phyloP scores from a whole-genome alignment of 805 yeast genomes.

The Candida lessepsii region DNA sequence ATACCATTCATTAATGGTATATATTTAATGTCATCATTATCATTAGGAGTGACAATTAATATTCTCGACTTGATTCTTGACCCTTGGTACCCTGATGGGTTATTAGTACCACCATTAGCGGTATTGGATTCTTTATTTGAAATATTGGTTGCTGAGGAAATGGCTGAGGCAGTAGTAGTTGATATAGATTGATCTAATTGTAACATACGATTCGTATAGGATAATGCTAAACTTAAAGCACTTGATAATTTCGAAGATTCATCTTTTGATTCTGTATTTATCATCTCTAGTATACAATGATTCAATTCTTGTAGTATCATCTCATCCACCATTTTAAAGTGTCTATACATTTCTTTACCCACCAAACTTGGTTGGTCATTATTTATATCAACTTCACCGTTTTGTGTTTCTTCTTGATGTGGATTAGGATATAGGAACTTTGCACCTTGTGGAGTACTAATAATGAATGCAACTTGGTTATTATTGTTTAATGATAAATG shows the following conservation, averaged over 20 bases:
- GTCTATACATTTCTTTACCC: constrained; percentile 74
- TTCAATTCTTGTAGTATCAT: constrained; percentile 61
- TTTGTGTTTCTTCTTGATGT: constrained; percentile 11
- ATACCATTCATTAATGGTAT: constrained; percentile 94
- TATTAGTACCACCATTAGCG: constrained; percentile 10
- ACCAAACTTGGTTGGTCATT: constrained; percentile 27
- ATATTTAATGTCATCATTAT: constrained; percentile 76
- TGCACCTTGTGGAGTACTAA: constrained; percentile 71
- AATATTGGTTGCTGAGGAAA: constrained; percentile 35
- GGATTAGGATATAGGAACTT: constrained; percentile 65
- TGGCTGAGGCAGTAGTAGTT: constrained; percentile 45
- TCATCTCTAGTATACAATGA: constrained; percentile 18
- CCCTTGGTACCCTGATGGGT: constrained; percentile 19
- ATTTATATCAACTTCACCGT: constrained; percentile 12
- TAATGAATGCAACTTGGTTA: constrained; percentile 78
- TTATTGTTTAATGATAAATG: constrained; percentile 83
- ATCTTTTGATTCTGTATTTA: constrained; percentile 34
- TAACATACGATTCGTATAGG: constrained; percentile 71
- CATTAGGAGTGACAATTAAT: constrained; percentile 65
- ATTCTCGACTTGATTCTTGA: constrained; percentile 33
- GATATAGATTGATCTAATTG: constrained; percentile 47
- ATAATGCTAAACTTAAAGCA: constrained; percentile 77
- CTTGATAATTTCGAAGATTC: constrained; percentile 52
- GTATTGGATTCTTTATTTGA: constrained; percentile 16
- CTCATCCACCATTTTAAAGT: constrained; percentile 77